Evolutionary conservation across 2,329 filamentous ascomycete genomes (phyloP), one percentile per base, ranked within the genome.

Genomic region (Fusarium redolens): DNA sequence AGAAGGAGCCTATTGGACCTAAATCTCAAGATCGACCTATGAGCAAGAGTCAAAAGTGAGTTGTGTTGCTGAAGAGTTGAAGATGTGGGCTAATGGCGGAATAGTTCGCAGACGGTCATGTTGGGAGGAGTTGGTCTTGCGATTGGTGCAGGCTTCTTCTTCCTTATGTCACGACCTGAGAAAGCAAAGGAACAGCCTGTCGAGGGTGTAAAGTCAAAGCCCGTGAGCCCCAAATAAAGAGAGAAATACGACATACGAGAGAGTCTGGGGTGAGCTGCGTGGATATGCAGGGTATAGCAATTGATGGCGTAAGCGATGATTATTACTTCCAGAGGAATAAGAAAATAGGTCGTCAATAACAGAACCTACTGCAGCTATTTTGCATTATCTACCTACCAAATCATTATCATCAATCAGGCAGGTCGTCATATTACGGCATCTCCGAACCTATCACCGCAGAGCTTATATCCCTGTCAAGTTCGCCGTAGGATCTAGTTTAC

Each of bases 291-390:
- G 35, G 57, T 14, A 33, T 50, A 50, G 56, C 40, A 33, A 44
- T 30, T 28, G 38, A 70, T 70, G 69, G 59, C 69, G 60, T 73
- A 72, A 73, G 69, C 69, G 61, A 69, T 57, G 51, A 44, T 47
- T 28, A 44, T 47, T 28, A 17, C 15, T 64, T 37, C 40, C 31
- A 25, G 50, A 33, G 17, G 51, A 30, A 55, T 40, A 52, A 43
- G 55, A 44, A 31, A 55, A 57, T 43, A 43, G 31, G 47, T 28
- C 52, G 28, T 25, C 35, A 50, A 56, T 56, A 65, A 51, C 25
- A 22, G 22, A 54, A 18, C 41, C 14, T 31, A 45, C 20, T 25
- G 12, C 30, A 33, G 2, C 33, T 37, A 20, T 44, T 37, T 35
- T 54, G 25, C 45, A 37, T 12, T 14, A 11, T 48, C 31, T 61